These are phyloP conservation scores for Perkinsus olseni DNA, from an alignment of 169 alveolate species.

Conservation along the genomic window DNA sequence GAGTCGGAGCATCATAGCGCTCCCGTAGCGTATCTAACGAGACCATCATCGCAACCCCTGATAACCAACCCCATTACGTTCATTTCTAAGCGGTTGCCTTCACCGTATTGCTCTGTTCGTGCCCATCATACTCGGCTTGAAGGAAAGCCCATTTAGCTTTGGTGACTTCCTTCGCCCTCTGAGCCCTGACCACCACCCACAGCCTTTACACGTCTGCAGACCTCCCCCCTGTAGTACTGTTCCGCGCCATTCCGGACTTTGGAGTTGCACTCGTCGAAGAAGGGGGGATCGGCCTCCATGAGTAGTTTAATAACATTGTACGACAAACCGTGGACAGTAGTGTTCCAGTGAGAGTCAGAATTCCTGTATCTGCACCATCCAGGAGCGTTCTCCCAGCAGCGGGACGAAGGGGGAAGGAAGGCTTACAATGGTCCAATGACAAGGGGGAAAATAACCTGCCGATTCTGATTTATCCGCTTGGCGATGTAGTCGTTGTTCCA, in stretches of 20 bases:
- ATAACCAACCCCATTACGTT: too few relatives aligned
- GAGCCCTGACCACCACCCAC: not conserved
- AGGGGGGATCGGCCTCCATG: slow-evolving; percentile 48
- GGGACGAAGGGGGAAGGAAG: not conserved
- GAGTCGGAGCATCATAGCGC: too few relatives aligned
- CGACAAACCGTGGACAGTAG: slow-evolving; percentile 42
- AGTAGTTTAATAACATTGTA: slow-evolving; percentile 46
- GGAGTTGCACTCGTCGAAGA: slow-evolving; percentile 45
- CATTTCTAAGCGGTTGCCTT: not conserved
- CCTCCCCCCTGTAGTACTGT: slow-evolving; percentile 15
- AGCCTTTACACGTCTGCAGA: not conserved
- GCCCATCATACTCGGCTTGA: not conserved
- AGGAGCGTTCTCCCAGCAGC: not conserved
- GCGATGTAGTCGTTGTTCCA: slow-evolving; percentile 79
- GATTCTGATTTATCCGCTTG: slow-evolving; percentile 57
- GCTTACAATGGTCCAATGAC: not conserved
- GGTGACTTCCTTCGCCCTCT: not conserved
- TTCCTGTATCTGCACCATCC: not conserved
- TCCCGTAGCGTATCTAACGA: too few relatives aligned
- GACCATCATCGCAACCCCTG: too few relatives aligned
- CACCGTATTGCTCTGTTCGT: not conserved
- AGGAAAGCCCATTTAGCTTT: not conserved
- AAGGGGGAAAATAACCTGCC: slow-evolving; percentile 50
- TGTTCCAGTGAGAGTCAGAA: not conserved
- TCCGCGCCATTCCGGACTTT: slow-evolving; percentile 36